A percentile compares a stretch with the other conserved stretches of the same genome.
These are phyloP conservation scores for Neurospora tetraspora DNA, from an alignment of 495 filamentous ascomycete genomes.

Conservation along the genomic window DNA sequence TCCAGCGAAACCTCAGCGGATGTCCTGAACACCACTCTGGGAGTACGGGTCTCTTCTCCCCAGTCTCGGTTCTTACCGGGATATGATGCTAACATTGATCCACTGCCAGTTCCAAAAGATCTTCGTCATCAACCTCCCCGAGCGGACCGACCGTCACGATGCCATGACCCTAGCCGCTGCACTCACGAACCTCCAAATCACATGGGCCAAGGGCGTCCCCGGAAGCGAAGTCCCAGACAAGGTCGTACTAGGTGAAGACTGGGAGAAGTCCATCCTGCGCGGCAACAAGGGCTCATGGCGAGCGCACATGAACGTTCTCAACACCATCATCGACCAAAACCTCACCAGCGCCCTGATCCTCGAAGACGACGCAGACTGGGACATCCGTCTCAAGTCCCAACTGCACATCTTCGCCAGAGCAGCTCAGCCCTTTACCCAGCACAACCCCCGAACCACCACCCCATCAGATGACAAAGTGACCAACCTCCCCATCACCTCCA, in stretches of 20 bases:
- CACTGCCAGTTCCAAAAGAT: slow-evolving; percentile 46
- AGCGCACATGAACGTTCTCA: slow-evolving; percentile 35
- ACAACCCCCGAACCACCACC: no score
- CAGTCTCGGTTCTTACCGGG: no score
- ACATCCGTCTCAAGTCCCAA: slow-evolving; percentile 33
- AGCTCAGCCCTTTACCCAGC: slow-evolving; percentile 21
- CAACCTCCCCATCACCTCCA: background rate
- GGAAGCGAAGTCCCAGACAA: slow-evolving; percentile 32
- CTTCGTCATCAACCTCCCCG: slow-evolving; percentile 51
- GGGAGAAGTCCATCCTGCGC: slow-evolving; percentile 7
- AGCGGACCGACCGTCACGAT: slow-evolving; percentile 54
- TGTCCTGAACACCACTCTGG: slow-evolving; percentile 21
- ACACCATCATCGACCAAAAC: slow-evolving; percentile 24
- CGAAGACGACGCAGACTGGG: slow-evolving; percentile 45
- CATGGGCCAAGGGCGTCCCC: slow-evolving; percentile 43
- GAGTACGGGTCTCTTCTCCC: slow-evolving; percentile 10
- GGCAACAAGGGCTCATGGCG: slow-evolving; percentile 37
- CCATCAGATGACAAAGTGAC: no score
- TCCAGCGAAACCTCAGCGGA: background rate
- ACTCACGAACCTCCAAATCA: slow-evolving; percentile 40
- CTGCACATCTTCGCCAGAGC: slow-evolving; percentile 29
- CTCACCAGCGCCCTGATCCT: slow-evolving; percentile 35
- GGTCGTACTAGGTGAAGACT: slow-evolving; percentile 15
- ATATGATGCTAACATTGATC: background rate
- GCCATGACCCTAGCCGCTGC: slow-evolving; percentile 44